Percentiles rank a stretch among this genome's conserved stretches.
phyloP scores from a whole-genome alignment of 2,329 filamentous ascomycete species.

The Orbilia quercus region DNA sequence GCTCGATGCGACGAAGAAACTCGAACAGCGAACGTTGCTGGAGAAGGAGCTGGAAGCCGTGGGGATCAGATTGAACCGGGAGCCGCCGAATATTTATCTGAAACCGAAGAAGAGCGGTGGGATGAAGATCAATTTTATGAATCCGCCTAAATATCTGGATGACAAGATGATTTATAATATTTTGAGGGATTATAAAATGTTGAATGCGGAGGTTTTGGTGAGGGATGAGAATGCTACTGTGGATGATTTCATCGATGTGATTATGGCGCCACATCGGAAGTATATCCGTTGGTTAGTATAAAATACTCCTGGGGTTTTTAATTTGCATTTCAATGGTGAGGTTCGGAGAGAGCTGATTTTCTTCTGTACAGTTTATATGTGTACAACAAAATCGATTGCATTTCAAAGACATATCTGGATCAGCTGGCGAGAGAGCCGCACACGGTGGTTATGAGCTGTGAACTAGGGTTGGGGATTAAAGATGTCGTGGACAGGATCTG shows the following conservation, averaged over 20 bases:
- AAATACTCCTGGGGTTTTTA: too few relatives aligned
- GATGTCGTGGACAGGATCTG: slow-evolving; percentile 96
- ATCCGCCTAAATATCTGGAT: slow-evolving; percentile 88
- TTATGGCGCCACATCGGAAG: slow-evolving; percentile 98
- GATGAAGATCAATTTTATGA: slow-evolving; percentile 97
- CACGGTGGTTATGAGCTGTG: slow-evolving; percentile 97
- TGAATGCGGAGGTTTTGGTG: slow-evolving; percentile 95
- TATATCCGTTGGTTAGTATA: slow-evolving; percentile 80
- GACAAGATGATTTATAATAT: slow-evolving; percentile 99
- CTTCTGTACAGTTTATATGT: slow-evolving; percentile 80
- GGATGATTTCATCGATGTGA: slow-evolving; percentile 98
- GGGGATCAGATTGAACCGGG: slow-evolving; percentile 89
- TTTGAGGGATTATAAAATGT: slow-evolving; percentile 96
- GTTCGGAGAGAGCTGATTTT: not conserved
- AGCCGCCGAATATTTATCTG: slow-evolving; percentile 97
- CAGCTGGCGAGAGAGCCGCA: slow-evolving; percentile 89
- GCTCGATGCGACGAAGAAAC: slow-evolving; percentile 93
- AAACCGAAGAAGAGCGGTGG: slow-evolving; percentile 95
- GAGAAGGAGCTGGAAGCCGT: slow-evolving; percentile 95
- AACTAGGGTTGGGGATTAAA: slow-evolving; percentile 89
- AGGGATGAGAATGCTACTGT: slow-evolving; percentile 94
- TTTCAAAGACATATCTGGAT: slow-evolving; percentile 93
- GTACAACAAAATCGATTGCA: slow-evolving; percentile 99
- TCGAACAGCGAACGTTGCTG: slow-evolving; percentile 87
- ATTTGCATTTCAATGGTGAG: too few relatives aligned